Percentiles rank a stretch among this genome's conserved stretches.
Evolutionary conservation across 331 rosid species (phyloP).

Genomic region (Malus hybrid): DNA sequence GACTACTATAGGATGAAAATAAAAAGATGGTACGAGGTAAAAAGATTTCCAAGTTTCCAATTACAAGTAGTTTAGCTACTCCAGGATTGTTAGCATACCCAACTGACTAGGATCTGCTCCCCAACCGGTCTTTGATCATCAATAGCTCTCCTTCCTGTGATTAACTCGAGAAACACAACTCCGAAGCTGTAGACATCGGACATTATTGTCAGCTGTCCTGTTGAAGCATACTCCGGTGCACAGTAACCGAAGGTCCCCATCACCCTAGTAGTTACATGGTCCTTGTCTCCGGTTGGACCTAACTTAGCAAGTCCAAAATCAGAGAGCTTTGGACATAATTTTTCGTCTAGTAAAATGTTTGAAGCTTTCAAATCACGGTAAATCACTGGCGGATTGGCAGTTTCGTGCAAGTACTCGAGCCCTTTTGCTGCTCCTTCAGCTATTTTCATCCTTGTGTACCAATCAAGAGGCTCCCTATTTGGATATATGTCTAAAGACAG

Average conservation of each 20-base stretch:
- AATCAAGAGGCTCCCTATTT: slow-evolving; percentile 44
- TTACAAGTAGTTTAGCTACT: no score
- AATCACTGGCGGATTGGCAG: slow-evolving; percentile 49
- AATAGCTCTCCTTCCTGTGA: slow-evolving; percentile 58
- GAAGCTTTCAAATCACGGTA: slow-evolving; percentile 66
- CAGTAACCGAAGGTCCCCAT: slow-evolving; percentile 90
- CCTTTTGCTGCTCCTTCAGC: slow-evolving; percentile 70
- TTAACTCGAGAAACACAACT: slow-evolving; percentile 67
- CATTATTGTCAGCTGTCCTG: slow-evolving; percentile 46
- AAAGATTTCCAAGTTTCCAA: no score
- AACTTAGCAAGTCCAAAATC: slow-evolving; percentile 80
- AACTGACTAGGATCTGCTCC: slow-evolving; percentile 58
- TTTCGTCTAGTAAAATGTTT: slow-evolving; percentile 51
- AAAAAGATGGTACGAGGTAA: no score
- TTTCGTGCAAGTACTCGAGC: slow-evolving; percentile 59
- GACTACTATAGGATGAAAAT: no score
- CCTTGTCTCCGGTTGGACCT: slow-evolving; percentile 48
- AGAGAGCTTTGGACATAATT: slow-evolving; percentile 53
- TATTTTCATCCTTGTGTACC: slow-evolving; percentile 63
- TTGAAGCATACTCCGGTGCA: slow-evolving; percentile 71
- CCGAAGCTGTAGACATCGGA: slow-evolving; percentile 77
- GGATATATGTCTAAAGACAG: slow-evolving; percentile 30
- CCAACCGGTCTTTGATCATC: slow-evolving; percentile 30
- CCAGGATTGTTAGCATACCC: slow-evolving; percentile 43
- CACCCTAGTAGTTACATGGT: slow-evolving; percentile 50